These are phyloP conservation scores for Metschnikowia rubicola DNA, from an alignment of 805 yeast species.

Conservation along the genomic window DNA sequence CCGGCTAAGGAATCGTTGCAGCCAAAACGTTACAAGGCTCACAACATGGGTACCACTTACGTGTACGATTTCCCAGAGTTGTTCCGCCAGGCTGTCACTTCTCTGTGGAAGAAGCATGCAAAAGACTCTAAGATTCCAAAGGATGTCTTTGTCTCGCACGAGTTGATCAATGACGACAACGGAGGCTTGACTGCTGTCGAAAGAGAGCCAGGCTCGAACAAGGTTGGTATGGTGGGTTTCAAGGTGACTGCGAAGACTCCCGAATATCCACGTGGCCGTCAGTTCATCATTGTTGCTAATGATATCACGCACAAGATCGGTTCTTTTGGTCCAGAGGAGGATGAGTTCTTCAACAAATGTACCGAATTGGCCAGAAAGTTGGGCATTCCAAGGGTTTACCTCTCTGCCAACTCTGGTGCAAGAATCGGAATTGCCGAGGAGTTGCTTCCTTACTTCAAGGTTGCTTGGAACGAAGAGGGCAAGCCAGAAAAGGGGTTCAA, in stretches of 20 bases:
- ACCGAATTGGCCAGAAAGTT: conserved; percentile 86
- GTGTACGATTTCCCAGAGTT: conserved; percentile 98
- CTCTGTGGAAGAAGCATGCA: conserved; percentile 76
- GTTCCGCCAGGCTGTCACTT: conserved; percentile 85
- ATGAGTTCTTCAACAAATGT: conserved; percentile 83
- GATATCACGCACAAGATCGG: conserved; percentile 98
- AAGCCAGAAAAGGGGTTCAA: conserved; percentile 84
- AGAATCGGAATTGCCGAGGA: conserved; percentile 98
- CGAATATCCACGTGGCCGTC: conserved; percentile 95
- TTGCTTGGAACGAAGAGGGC: conserved; percentile 82
- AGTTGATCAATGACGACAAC: conserved; percentile 79
- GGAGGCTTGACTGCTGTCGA: conserved; percentile 80
- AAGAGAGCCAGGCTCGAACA: conserved; percentile 95
- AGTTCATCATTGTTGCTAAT: conserved; percentile 87
- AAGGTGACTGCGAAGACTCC: conserved; percentile 87
- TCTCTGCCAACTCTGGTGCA: conserved; percentile 99
- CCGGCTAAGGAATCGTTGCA: conserved; percentile 97
- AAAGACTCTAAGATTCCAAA: conserved; percentile 61
- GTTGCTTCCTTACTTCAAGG: conserved; percentile 80
- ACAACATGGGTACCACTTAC: conserved; percentile 95
- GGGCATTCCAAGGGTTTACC: conserved; percentile 93
- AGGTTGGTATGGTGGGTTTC: conserved; percentile 98
- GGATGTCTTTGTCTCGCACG: conserved; percentile 73
- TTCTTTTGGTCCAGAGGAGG: conserved; percentile 97
- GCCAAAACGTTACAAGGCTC: conserved; percentile 98